Evolutionary conservation across 202 grass and related monocot species (phyloP).

Genomic region (Musa balbisiana): DNA sequence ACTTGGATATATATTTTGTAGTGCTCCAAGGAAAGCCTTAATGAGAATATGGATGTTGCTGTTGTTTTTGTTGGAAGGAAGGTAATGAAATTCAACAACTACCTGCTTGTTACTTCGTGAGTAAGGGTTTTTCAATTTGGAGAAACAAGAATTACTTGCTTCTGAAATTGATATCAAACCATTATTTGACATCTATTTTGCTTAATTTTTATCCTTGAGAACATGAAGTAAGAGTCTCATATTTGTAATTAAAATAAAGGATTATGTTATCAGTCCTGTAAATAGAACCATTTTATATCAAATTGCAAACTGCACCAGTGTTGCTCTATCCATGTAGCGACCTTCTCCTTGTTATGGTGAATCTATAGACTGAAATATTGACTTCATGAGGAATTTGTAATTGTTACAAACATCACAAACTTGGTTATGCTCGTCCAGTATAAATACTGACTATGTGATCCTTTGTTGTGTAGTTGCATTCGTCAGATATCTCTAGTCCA

Average conservation of each 20-base stretch:
- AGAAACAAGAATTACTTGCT: neutral
- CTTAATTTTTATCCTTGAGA: neutral
- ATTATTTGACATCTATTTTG: neutral
- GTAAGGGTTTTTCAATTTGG: neutral
- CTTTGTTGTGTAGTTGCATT: constrained; percentile 56
- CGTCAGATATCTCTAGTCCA: constrained; percentile 70
- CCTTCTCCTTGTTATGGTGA: neutral
- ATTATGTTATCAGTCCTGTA: neutral
- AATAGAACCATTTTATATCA: neutral
- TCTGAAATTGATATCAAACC: neutral
- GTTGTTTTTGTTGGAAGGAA: constrained; percentile 81
- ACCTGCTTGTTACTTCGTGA: neutral
- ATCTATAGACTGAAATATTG: neutral
- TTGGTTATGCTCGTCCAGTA: neutral
- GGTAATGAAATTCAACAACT: constrained; percentile 29
- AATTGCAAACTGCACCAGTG: neutral
- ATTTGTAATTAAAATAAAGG: neutral
- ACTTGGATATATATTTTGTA: constrained; percentile 26
- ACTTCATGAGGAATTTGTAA: neutral
- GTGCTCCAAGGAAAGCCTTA: constrained; percentile 49
- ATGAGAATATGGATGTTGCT: constrained; percentile 56
- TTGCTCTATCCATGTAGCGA: neutral
- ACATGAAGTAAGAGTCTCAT: neutral
- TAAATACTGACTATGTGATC: constrained; percentile 4
- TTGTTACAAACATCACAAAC: neutral